These are phyloP conservation scores for Aspergillus bertholletiae DNA, from an alignment of 495 filamentous ascomycete genomes.

Conservation along the genomic window DNA sequence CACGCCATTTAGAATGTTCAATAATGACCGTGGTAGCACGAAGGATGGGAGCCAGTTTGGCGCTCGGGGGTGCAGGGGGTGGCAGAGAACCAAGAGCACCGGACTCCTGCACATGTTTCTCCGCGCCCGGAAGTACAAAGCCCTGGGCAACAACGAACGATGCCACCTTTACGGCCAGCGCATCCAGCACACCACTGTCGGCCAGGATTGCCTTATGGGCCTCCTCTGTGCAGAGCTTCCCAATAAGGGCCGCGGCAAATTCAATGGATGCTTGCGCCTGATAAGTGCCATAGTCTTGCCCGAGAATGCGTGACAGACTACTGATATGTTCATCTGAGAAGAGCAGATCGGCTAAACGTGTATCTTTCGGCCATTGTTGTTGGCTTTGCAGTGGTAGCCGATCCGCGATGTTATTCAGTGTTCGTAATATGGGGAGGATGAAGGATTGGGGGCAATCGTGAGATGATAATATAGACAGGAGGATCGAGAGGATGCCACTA, in stretches of 20 bases:
- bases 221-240: conserved; percentile 64
- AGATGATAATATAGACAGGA: conserved; percentile 66
- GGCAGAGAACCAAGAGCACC: conserved; percentile 33
- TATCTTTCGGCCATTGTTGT: conserved; percentile 38
- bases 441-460: conserved; percentile 60
- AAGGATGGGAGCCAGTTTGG: conserved; percentile 67
- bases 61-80: conserved; percentile 53
- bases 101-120: conserved; percentile 32
- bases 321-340: conserved; percentile 58
- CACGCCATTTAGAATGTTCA: conserved; percentile 71
- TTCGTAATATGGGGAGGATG: conserved; percentile 68
- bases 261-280: conserved; percentile 64
- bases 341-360: conserved; percentile 58
- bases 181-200: conserved; percentile 72
- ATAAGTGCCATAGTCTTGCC: conserved; percentile 46
- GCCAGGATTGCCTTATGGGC: conserved; percentile 65
- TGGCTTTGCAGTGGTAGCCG: conserved; percentile 52
- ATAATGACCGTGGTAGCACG: conserved; percentile 79
- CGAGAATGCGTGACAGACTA: conserved; percentile 61
- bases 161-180: conserved; percentile 72
- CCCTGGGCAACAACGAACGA: conserved; percentile 67
- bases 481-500: conserved; percentile 57
- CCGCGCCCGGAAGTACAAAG: conserved; percentile 55
- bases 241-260: conserved; percentile 64
- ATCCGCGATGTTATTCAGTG: conserved; percentile 69